Evolutionary conservation across 768 basidiomycete genomes (phyloP), one percentile per base, ranked within the genome.

Genomic region (Lepiota subincarnata): DNA sequence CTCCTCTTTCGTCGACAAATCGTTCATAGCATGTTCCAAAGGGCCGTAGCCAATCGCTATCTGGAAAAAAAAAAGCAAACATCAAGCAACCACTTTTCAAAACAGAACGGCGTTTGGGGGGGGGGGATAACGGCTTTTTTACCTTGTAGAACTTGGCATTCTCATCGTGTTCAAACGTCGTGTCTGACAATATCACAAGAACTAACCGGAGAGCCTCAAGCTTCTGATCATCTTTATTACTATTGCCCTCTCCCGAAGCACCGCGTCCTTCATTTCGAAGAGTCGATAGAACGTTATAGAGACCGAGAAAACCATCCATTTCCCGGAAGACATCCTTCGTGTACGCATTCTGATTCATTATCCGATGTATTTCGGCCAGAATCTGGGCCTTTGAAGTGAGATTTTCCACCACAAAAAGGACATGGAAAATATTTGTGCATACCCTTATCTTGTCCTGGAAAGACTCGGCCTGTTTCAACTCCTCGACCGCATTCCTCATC

Each of bases 281-380:
- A 0, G 80, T 81, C 0, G 88, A 86, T 3, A 93, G 72, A 26
- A 87, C 76, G 59, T 81, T 87, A 69, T 91, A 82, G 28, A 91
- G 70, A 8, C 82, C 78, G 16, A 92, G 71, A 64, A 91, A 92
- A 0, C 91, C 91, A 56, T 92, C 91, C 61, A 87, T 72, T 61
- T 91, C 87, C 4, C 91, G 76, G 66, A 93, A 92, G 16, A 85
- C 82, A 52, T 86, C 83, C 65, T 85, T 87, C 10, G 87, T 87
- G 39, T 66, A 70, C 1, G 73, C 64, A 59, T 88, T 84, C 64
- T 89, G 82, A 13, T 75, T 72, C 74, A 92, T 75, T 19, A 86
- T 80, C 13, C 81, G 73, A 50, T 82, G 80, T 37, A 92, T 83
- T 62, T 89, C 86, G 16, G 71, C 69, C 53, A 90, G 64, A 35